Base-by-base conservation (phyloP, 441 rosid species). In the Hura crepitans region DNA sequence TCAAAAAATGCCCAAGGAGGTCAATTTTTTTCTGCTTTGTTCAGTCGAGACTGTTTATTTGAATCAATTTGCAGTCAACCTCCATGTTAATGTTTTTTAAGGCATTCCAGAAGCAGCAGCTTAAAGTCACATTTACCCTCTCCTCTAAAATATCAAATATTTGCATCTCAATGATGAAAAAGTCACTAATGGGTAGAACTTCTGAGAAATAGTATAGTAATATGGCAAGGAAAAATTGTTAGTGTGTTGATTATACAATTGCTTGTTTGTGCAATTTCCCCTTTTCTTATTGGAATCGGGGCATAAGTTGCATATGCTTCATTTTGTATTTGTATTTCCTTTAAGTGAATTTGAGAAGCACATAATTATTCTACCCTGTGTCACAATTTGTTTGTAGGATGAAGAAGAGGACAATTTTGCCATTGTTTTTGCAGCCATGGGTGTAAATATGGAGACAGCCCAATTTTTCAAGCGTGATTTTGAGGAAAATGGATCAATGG, bases 401-500 rank as follows among this genome's bases (percentile, higher is more conserved):
- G 87, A 47, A 6, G 96, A 81, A 71, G 99, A 95, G 74, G 98
- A 95, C 84, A 95, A 95, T 80, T 95, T 95, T 80, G 98, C 99
- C 35, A 92, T 95, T 78, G 98, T 92, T 7, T 95, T 96, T 72
- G 98, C 98, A 70, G 99, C 99, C 72, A 95, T 95, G 99, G 99
- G 99, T 58, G 99, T 96, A 31, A 96, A 96, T 84, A 96, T 96
- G 98, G 99, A 92, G 78, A 95, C 99, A 37, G 99, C 98, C 30
- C 98, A 95, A 82, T 92, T 95, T 81, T 92, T 95, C 84, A 95
- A 92, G 75, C 97, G 99, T 35, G 99, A 95, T 80, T 95, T 92
- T 81, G 99, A 95, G 83, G 99, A 95, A 80, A 95, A 92, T 80
- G 99, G 99, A 55, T 95, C 99, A 2, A 95, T 95, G 99, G 99